phyloP scores from a whole-genome alignment of 2,329 filamentous ascomycete species.

The Cytospora schulzeri region DNA sequence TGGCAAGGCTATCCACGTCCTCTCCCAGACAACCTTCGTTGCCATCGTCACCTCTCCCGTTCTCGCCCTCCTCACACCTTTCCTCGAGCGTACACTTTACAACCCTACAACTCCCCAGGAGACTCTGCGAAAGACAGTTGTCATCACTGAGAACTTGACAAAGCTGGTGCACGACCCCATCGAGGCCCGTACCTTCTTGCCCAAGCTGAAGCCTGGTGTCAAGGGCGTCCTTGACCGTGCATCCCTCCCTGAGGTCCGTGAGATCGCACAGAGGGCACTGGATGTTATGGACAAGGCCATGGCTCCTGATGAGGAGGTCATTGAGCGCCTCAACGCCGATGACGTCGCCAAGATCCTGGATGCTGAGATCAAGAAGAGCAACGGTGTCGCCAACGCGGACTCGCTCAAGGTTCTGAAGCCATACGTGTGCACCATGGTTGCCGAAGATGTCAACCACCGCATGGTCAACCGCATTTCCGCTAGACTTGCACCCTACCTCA shows the following conservation, averaged over 20 bases:
- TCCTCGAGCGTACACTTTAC: conserved; percentile 92
- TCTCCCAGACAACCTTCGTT: conserved; percentile 98
- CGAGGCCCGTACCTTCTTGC: conserved; percentile 91
- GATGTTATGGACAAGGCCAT: conserved; percentile 93
- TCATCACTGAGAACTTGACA: conserved; percentile 96
- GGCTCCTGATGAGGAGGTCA: conserved; percentile 65
- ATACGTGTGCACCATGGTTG: conserved; percentile 83
- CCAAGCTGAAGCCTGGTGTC: conserved; percentile 91
- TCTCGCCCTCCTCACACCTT: conserved; percentile 88
- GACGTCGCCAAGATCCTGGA: conserved; percentile 78
- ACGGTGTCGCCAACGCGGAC: conserved; percentile 63
- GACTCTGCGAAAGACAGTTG: conserved; percentile 90
- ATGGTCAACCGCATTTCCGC: conserved; percentile 71
- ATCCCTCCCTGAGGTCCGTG: conserved; percentile 91
- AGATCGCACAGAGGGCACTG: conserved; percentile 80
- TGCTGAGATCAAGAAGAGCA: conserved; percentile 71
- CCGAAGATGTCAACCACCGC: conserved; percentile 84
- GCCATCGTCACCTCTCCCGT: conserved; percentile 95
- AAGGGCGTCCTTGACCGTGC: conserved; percentile 85
- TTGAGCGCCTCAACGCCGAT: conserved; percentile 68
- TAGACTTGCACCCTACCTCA: conserved; percentile 75
- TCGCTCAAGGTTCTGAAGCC: conserved; percentile 67
- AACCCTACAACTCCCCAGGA: conserved; percentile 89
- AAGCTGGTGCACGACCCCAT: conserved; percentile 95
- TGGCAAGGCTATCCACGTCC: conserved; percentile 93